A percentile compares a stretch with the other conserved stretches of the same genome.
Conservation (phyloP, 495 filamentous ascomycete species). For the Copromyces sp. region DNA sequence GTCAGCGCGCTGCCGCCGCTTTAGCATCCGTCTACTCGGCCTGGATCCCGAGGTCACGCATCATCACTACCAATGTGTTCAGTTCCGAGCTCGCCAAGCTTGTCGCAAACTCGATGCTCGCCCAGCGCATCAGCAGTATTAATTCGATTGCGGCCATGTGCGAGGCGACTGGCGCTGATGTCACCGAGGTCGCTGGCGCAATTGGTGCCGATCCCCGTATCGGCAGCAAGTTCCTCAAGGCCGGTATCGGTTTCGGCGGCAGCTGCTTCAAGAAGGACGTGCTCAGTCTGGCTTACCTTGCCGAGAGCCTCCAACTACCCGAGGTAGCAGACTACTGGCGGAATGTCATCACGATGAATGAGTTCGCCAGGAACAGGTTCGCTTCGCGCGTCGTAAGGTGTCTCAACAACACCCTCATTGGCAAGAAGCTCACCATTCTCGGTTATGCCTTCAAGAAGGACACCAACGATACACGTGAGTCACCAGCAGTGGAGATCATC, state of each 20-base stretch:
- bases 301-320: conserved; percentile 56
- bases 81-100: conserved; percentile 72
- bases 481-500: conserved; percentile 56
- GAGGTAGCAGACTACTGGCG: conserved; percentile 72
- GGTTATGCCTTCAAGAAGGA: conserved; percentile 77
- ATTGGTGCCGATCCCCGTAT: conserved; percentile 63
- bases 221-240: conserved; percentile 60
- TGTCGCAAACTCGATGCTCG: conserved; percentile 69
- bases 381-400: conserved; percentile 49
- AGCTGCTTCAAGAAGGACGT: conserved; percentile 79
- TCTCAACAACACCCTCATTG: conserved; percentile 54
- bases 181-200: conserved; percentile 56
- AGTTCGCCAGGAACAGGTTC: conserved; percentile 60
- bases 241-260: conserved; percentile 68
- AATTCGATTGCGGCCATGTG: conserved; percentile 71
- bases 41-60: conserved; percentile 56
- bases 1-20: conserved; percentile 49
- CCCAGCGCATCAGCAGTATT: conserved; percentile 72
- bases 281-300: conserved; percentile 60
- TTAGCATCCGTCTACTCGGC: conserved; percentile 54
- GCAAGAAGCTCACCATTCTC: conserved; percentile 64
- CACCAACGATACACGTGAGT: conserved; percentile 65
- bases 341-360: conserved; percentile 64
- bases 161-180: conserved; percentile 63
- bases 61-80: conserved; percentile 64